A percentile compares a stretch with the other conserved stretches of the same genome.
Conservation (phyloP, 176 grass and related monocot species). For the Lolium rigidum region DNA sequence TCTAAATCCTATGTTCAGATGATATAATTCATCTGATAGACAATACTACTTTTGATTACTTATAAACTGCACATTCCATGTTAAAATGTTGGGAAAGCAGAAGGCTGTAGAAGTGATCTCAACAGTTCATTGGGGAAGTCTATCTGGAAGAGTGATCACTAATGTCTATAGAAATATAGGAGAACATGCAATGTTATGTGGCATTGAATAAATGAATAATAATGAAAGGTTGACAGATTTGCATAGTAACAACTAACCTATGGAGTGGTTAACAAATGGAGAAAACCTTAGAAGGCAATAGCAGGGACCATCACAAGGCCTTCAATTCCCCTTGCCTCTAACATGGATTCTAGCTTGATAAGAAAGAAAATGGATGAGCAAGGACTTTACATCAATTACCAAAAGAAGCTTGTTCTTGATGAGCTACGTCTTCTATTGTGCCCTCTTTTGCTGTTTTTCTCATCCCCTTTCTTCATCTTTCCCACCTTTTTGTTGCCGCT, state of each 20-base stretch:
- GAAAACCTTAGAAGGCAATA: conserved; percentile 29
- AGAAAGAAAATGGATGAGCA: conserved; percentile 15
- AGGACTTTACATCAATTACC: conserved; percentile 47
- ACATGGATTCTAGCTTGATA: conserved; percentile 36
- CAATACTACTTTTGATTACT: conserved; percentile 1
- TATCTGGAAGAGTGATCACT: conserved; percentile 10
- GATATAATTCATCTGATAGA: neutral
- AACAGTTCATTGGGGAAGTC: neutral
- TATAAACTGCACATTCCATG: neutral
- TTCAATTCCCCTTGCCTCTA: conserved; percentile 29
- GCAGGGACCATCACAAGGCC: conserved; percentile 21
- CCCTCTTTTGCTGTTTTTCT: conserved; percentile 45
- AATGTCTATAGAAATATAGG: conserved; percentile 46
- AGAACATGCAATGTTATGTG: conserved; percentile 12
- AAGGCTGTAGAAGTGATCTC: neutral
- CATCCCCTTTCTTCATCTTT: conserved; percentile 54
- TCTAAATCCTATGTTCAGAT: no score
- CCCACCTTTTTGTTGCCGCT: conserved; percentile 46
- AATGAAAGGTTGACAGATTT: conserved; percentile 19
- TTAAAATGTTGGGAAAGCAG: conserved; percentile 14
- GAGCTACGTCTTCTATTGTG: conserved; percentile 57
- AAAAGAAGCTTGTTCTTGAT: conserved; percentile 49
- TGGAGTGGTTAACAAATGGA: conserved; percentile 38
- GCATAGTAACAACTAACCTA: conserved; percentile 29
- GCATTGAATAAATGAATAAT: conserved; percentile 18